Evolutionary conservation across 768 basidiomycete species (phyloP).

Genomic region (Guyanaporus albipodus): DNA sequence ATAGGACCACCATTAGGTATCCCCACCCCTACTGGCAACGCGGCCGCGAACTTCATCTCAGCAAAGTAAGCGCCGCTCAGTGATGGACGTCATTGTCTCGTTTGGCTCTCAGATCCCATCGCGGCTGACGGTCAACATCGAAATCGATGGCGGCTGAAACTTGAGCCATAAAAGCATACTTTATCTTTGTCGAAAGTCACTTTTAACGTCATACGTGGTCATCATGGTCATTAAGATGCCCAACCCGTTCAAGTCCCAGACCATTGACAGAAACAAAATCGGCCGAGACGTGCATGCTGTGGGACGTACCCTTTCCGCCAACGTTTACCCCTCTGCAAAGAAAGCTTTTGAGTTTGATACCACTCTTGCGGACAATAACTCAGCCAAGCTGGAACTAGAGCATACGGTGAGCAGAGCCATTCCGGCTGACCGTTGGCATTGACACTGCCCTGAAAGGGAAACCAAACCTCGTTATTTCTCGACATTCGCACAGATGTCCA

Average conservation of each 20-base stretch:
- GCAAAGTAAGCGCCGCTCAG: too few relatives aligned
- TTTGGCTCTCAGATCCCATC: neutral
- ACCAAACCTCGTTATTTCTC: neutral
- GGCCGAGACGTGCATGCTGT: neutral
- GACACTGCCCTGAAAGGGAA: neutral
- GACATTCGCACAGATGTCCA: neutral
- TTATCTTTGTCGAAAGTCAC: neutral
- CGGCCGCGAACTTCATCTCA: too few relatives aligned
- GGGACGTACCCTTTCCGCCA: neutral
- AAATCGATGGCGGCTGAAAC: conserved; percentile 5
- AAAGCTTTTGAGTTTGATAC: conserved; percentile 8
- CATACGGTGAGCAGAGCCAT: conserved; percentile 2
- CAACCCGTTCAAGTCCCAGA: conserved; percentile 14
- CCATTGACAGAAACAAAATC: conserved; percentile 1
- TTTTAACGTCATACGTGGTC: conserved; percentile 1
- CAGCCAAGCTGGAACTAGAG: neutral
- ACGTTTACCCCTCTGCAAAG: neutral
- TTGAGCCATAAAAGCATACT: conserved; percentile 9
- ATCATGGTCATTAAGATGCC: conserved; percentile 10
- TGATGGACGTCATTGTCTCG: too few relatives aligned
- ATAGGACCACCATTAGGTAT: too few relatives aligned
- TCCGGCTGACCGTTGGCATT: neutral
- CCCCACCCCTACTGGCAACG: too few relatives aligned
- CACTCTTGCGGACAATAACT: neutral
- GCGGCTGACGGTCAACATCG: conserved; percentile 16